phyloP scores from a whole-genome alignment of 768 basidiomycete species.

The Serendipita sp. region DNA sequence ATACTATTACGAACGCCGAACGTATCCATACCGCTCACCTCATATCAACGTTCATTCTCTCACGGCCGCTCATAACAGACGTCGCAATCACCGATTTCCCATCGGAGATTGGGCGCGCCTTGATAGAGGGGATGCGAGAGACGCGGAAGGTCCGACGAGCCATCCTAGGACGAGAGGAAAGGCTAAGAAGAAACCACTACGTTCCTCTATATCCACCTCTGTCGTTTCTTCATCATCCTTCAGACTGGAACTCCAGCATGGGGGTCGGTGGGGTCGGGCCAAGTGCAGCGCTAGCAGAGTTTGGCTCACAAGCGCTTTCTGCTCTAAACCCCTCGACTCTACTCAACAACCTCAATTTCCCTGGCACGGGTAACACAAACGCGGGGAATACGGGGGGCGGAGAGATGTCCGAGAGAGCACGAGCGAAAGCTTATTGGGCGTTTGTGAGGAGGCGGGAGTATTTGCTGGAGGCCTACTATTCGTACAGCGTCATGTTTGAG shows the following conservation, averaged over 20 bases:
- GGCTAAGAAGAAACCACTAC: background rate
- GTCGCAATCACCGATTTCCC: slow-evolving; percentile 7
- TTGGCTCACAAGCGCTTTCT: background rate
- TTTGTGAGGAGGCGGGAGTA: slow-evolving; percentile 7
- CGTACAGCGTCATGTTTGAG: slow-evolving; percentile 6
- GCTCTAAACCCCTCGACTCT: background rate
- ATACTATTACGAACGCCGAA: background rate
- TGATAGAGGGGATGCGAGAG: background rate
- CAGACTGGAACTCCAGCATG: no score
- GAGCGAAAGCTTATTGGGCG: slow-evolving; percentile 3
- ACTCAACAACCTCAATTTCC: background rate
- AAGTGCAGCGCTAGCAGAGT: background rate
- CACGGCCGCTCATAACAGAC: slow-evolving; percentile 3
- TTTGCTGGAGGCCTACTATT: slow-evolving; percentile 6
- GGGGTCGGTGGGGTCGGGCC: background rate
- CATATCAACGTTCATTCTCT: background rate
- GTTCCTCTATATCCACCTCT: background rate
- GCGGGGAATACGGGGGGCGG: background rate
- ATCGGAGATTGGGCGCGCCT: background rate
- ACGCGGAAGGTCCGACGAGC: background rate
- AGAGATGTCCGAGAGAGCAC: background rate
- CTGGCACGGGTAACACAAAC: background rate
- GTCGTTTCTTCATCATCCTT: background rate
- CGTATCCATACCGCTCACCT: background rate
- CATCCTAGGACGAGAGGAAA: slow-evolving; percentile 3